Evolutionary conservation across 2,329 filamentous ascomycete genomes (phyloP), one percentile per base, ranked within the genome.

Genomic region (Elsinoe fawcettii): DNA sequence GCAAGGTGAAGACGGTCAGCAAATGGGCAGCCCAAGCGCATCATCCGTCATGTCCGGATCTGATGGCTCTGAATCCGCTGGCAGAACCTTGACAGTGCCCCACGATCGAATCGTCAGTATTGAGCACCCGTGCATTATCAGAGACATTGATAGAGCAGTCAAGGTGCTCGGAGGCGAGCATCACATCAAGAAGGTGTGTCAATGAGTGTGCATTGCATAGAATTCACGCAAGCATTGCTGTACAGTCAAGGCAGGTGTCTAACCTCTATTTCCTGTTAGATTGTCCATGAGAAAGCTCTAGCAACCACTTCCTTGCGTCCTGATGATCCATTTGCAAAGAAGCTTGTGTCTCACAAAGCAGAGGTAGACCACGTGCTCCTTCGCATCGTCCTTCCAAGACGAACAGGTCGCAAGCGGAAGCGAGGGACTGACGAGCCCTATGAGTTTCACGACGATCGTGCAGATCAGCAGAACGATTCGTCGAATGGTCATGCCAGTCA

Each of bases 401-500:
- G 89, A 57, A 96, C 90, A 2, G 91, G 91, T 2, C 82, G 90
- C 60, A 95, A 88, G 71, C 82, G 91, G 59, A 96, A 91, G 73
- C 79, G 85, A 63, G 90, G 89, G n/a, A 83, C 83, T 4, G 69
- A 84, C 57, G 85, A 78, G 3, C 83, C 86, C 0, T 71, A 66
- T 55, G 39, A 58, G 18, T 58, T 37, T 20, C 55, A 59, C 37
- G 14, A 37, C 30, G 20, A n/a, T 5, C 22, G 3, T n/a, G 12
- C 12, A 20, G 39, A 55, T n/a, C 12, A 16, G 11, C 25, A 27
- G 27, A 20, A 36, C 39, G 34, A 16, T 25, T 30, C 11, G n/a
- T 16, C 5, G 18, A 25, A 34, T 36, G 30, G 34, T 11, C 4
- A 46, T 8, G 9, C 9, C 20, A n/a, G n/a, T n/a, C n/a, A n/a